Evolutionary conservation across 2,329 filamentous ascomycete genomes (phyloP), one percentile per base, ranked within the genome.

Genomic region (Alternaria angustiovoidea): DNA sequence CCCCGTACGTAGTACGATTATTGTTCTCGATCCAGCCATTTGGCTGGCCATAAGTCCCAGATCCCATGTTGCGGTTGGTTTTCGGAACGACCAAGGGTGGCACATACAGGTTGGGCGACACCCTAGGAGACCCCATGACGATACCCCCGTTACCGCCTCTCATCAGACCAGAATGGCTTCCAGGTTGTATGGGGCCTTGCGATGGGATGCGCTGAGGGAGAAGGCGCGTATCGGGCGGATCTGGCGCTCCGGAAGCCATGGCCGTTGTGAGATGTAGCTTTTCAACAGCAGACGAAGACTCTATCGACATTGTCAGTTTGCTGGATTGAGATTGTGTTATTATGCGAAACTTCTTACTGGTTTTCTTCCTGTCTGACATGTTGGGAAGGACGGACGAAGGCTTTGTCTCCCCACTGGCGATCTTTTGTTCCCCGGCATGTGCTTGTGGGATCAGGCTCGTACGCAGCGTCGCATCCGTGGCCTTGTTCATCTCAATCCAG

Each of bases 21-120:
- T 54, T 61, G 47, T 73, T 74, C 58, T 75, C 73, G 12, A 51
- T 43, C 55, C 66, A 71, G 22, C 58, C 60, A 42, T 51, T 46
- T 42, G 42, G 44, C 18, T 63, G 62, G 18, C 24, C 54, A 32
- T 67, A 61, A 5, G 62, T 49, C 11, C 43, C 55, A 38, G 70
- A 67, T 11, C 47, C 56, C 24, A 63, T 36, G 24, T 54, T 53
- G 14, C 61, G 64, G 36, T 63, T 61, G 43, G 32, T 61, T 38
- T 59, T 71, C 8, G 57, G 54, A 22, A 62, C 41, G 7, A 59
- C 62, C 48, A 68, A 44, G 38, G 32, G 43, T 46, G 53, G 54
- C 4, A 48, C 47, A 38, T 53, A 51, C 46, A 62, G 63, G 14
- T 53, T 61, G 3, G 57, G 59, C 9, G 58, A 30, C 47, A 54